Base-by-base conservation (phyloP, 73 alveolate species). In the Blepharisma stoltei region DNA sequence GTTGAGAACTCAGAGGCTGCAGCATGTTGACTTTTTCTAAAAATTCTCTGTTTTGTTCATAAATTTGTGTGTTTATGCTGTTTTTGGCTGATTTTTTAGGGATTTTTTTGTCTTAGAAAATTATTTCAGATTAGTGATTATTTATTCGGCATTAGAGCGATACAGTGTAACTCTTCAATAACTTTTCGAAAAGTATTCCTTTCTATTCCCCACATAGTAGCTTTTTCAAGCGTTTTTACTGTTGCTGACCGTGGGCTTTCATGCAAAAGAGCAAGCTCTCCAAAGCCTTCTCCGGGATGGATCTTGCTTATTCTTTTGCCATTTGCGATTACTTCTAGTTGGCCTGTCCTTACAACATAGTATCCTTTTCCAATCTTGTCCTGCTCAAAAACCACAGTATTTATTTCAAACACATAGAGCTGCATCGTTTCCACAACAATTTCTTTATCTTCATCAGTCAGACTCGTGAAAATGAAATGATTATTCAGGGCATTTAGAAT, bases 31-130 rank as follows among this genome's bases (percentile, higher is more conserved):
- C 87, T 23, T 47, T 77, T 73, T 80, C 87, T 67, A 80, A 43
- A 88, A 80, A 80, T 52, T 80, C 68, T 69, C 87, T 70, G 66
- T 80, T 80, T 25, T 80, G 83, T 75, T 80, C 83, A 49, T 80
- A 80, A 20, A 54, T 77, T n/a, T 32, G 73, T 27, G 87, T 80
- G 44, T 67, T 80, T 88, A n/a, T n/a, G n/a, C n/a, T n/a, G n/a
- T n/a, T n/a, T n/a, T n/a, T n/a, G n/a, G n/a, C n/a, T n/a, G n/a
- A n/a, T n/a, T n/a, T n/a, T n/a, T n/a, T n/a, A n/a, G n/a, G n/a
- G n/a, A n/a, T n/a, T n/a, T n/a, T n/a, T n/a, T n/a, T n/a, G n/a
- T n/a, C n/a, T n/a, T n/a, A n/a, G n/a, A n/a, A n/a, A n/a, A n/a
- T n/a, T n/a, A n/a, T n/a, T n/a, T n/a, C n/a, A n/a, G n/a, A n/a